phyloP scores from a whole-genome alignment of 192 early-diverging fungal genomes.

The Cladochytrium replicatum region DNA sequence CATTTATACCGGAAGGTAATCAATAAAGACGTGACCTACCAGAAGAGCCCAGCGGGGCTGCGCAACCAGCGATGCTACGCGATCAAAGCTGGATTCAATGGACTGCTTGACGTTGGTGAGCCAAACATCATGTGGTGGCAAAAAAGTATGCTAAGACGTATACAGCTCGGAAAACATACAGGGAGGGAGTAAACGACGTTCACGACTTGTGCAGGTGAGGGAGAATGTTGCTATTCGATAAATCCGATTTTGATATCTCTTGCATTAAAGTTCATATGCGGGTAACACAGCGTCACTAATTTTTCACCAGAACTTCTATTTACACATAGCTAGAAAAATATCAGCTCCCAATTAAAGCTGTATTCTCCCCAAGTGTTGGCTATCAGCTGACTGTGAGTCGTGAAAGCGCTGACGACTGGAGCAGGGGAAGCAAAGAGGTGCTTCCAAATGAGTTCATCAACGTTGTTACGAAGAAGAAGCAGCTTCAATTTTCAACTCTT shows the following conservation, averaged over 20 bases:
- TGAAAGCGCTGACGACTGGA: slow-evolving; percentile 21
- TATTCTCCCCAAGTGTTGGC: slow-evolving; percentile 49
- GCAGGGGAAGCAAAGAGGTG: slow-evolving; percentile 11
- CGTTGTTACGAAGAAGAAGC: slow-evolving; percentile 51
- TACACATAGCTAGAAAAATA: slow-evolving; percentile 30
- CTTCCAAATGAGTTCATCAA: slow-evolving; percentile 68
- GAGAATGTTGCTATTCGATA: slow-evolving; percentile 32
- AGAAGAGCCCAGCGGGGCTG: slow-evolving; percentile 64
- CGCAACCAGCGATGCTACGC: slow-evolving; percentile 82
- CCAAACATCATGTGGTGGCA: not conserved
- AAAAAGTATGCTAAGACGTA: not conserved
- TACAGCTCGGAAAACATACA: slow-evolving; percentile 63
- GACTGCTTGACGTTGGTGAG: slow-evolving; percentile 75
- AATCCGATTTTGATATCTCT: slow-evolving; percentile 25
- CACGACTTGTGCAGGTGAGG: slow-evolving; percentile 50
- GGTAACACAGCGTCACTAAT: not conserved
- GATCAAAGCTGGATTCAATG: slow-evolving; percentile 67
- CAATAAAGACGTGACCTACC: slow-evolving; percentile 55
- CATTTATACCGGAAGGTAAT: slow-evolving; percentile 33
- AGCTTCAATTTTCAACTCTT: slow-evolving; percentile 61
- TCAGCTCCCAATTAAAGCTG: slow-evolving; percentile 53
- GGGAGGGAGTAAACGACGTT: slow-evolving; percentile 62
- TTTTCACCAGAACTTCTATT: not conserved
- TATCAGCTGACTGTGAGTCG: slow-evolving; percentile 42
- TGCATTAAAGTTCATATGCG: no score